Evolutionary conservation across 2,329 filamentous ascomycete species (phyloP), one percentile per base, ranked within the genome.

Genomic region (Penicillium sp.): DNA sequence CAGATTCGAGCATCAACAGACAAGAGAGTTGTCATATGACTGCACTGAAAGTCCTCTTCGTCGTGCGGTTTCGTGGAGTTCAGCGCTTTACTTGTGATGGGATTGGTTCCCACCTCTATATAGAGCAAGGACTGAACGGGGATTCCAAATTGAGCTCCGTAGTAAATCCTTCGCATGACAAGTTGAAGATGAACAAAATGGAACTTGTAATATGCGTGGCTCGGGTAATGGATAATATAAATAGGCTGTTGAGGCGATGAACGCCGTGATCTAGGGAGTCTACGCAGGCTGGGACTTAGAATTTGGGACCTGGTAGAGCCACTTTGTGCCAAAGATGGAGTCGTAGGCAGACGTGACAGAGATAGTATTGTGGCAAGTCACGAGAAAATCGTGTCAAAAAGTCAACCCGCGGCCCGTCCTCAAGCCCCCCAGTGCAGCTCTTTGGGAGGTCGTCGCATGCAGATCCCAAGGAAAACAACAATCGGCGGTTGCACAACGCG

Each of bases 101-200:
- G 37, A 13, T 31, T 10, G 23, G 0, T 10, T 9, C n/a, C n/a
- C 15, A 23, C 25, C 12, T 54, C 57, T 21, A 48, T 56, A 53
- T 59, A 59, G 21, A 41, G n/a, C 19, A 63, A 40, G 1, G 51
- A 54, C 23, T 58, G 27, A 21, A 31, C n/a, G 10, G 59, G 38
- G 21, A 62, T 62, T 27, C 59, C 56, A 54, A 56, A 61, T 3
- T 42, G 37, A 1, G 48, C 37, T 13, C 57, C 57, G 4, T 58
- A 25, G 51, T 54, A 60, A 37, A 57, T 49, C n/a, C 54, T 52
- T 47, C 54, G 43, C 56, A 60, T 63, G 5, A 38, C 51, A 58
- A 61, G 59, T 33, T 62, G 46, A 21, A 63, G 43, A 43, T 61
- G 56, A 7, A 56, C 45, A 19, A 54, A 58, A 51, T 59, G 6